Conservation (phyloP, 176 grass and related monocot genomes). For the Lolium perenne region DNA sequence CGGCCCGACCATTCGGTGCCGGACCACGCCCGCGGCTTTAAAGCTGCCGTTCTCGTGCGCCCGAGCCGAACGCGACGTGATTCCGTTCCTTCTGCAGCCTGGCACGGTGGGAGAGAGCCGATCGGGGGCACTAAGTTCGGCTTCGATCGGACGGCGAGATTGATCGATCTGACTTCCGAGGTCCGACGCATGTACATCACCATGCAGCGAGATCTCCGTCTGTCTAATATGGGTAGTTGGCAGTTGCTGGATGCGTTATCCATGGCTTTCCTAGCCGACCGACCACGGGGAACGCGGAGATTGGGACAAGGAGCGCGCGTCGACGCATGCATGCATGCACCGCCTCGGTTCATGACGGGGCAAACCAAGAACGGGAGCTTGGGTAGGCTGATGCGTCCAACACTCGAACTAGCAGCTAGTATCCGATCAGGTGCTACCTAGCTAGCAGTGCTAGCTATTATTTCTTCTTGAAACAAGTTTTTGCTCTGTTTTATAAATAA, state of each 20-base stretch:
- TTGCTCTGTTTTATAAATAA: too few species aligned
- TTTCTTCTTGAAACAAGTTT: too few species aligned
- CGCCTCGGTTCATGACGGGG: neutral
- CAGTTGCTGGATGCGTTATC: neutral
- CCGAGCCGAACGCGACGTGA: neutral
- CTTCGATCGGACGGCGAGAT: too few species aligned
- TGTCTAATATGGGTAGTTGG: neutral
- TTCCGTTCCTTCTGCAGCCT: too few species aligned
- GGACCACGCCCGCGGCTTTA: slow-evolving; percentile 24
- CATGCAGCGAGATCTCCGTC: too few species aligned
- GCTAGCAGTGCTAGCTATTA: too few species aligned
- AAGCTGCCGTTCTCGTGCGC: slow-evolving; percentile 18
- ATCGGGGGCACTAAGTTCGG: too few species aligned
- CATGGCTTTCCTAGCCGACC: neutral
- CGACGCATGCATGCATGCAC: neutral
- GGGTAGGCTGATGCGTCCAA: neutral
- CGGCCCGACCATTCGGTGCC: slow-evolving; percentile 35
- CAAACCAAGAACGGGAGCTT: neutral
- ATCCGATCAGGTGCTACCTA: too few species aligned
- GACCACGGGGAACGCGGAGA: neutral
- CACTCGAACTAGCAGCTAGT: neutral
- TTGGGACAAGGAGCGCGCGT: neutral
- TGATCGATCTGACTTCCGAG: neutral
- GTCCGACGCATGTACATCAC: neutral
- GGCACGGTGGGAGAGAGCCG: too few species aligned